Conservation (phyloP, 495 filamentous ascomycete species). For the Bacidia rubella region DNA sequence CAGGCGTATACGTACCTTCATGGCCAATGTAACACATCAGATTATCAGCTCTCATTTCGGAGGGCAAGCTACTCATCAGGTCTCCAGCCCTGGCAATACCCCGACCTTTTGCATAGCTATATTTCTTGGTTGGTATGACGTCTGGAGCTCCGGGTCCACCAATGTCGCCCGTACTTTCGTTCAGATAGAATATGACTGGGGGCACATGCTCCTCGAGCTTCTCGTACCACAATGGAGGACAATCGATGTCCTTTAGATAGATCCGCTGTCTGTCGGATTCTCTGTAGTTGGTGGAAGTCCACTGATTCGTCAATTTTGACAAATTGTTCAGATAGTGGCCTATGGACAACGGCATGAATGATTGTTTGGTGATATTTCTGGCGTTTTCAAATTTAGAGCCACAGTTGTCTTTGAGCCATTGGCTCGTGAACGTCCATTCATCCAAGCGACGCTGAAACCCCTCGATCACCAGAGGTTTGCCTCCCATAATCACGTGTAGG, state of each 20-base stretch:
- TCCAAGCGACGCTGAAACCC: slow-evolving; percentile 59
- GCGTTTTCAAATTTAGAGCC: slow-evolving; percentile 60
- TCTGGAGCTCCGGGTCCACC: slow-evolving; percentile 31
- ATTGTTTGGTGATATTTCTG: slow-evolving; percentile 55
- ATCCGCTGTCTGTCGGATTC: slow-evolving; percentile 65
- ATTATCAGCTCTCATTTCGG: slow-evolving; percentile 78
- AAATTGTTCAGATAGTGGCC: slow-evolving; percentile 81
- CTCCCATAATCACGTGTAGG: slow-evolving; percentile 65
- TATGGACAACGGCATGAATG: slow-evolving; percentile 64
- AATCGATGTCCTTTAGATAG: slow-evolving; percentile 94
- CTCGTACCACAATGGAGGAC: slow-evolving; percentile 69
- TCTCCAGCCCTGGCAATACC: slow-evolving; percentile 61
- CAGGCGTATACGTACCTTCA: slow-evolving; percentile 92
- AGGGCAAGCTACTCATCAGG: slow-evolving; percentile 84
- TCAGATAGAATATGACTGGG: slow-evolving; percentile 68
- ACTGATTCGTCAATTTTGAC: slow-evolving; percentile 61
- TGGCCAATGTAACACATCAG: slow-evolving; percentile 98
- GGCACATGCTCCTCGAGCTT: slow-evolving; percentile 66
- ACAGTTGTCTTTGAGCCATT: slow-evolving; percentile 64
- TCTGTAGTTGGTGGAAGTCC: slow-evolving; percentile 49
- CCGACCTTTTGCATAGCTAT: slow-evolving; percentile 23
- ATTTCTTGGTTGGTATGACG: slow-evolving; percentile 21
- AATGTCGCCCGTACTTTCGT: slow-evolving; percentile 52
- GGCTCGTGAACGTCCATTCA: slow-evolving; percentile 58
- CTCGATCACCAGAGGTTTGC: slow-evolving; percentile 77